phyloP scores from a whole-genome alignment of 2,329 filamentous ascomycete genomes.

The Fusarium sp. region DNA sequence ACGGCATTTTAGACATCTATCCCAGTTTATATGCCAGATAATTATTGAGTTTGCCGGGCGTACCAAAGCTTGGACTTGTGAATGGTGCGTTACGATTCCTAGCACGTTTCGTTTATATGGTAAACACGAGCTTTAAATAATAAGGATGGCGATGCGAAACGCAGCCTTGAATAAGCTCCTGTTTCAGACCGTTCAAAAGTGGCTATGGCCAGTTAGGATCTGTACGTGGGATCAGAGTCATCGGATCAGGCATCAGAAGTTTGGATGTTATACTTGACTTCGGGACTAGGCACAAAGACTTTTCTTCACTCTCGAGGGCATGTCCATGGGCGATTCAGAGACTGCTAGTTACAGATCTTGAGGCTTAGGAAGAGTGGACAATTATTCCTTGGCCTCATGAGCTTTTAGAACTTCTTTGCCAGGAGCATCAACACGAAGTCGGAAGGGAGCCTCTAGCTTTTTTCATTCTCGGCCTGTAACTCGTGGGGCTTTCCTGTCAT shows the following conservation, averaged over 20 bases:
- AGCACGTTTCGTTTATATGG: not conserved
- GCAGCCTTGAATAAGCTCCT: not conserved
- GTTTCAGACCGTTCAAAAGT: not conserved
- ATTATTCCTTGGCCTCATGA: not conserved
- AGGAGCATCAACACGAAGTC: fast-evolving
- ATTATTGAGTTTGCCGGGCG: not conserved
- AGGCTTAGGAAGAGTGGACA: fast-evolving
- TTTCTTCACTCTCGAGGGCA: not conserved
- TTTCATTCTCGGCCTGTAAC: fast-evolving
- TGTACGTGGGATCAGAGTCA: not conserved
- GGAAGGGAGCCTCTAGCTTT: not conserved
- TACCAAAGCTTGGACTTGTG: not conserved
- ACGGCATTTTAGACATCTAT: not conserved
- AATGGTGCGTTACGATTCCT: not conserved
- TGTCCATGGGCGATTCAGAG: not conserved
- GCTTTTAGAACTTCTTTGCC: fast-evolving
- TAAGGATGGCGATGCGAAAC: not conserved
- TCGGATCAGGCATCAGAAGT: not conserved
- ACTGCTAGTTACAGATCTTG: fast-evolving
- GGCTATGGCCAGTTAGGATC: too few species aligned
- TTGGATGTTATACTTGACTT: fast-evolving
- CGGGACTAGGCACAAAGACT: fast-evolving
- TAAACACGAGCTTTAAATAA: not conserved
- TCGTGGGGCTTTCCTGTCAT: fast-evolving
- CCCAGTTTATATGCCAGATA: not conserved